Percentiles rank a stretch among this genome's conserved stretches.
Evolutionary conservation across 345 rosid genomes (phyloP).

Genomic region (Melastoma malabathricum): DNA sequence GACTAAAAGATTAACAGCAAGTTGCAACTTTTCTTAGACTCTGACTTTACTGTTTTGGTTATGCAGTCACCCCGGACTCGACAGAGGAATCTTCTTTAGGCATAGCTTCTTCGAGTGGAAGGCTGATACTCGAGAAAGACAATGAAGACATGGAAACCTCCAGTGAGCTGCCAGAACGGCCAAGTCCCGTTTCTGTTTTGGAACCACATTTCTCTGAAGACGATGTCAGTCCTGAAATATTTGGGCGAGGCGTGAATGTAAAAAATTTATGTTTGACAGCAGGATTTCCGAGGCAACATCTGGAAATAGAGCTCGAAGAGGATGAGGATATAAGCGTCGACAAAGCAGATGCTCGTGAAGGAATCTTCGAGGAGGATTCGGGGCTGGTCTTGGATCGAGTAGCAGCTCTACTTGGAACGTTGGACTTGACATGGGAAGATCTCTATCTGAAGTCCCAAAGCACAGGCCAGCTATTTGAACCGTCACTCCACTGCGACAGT

Average conservation of each 20-base stretch:
- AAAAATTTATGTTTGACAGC: constrained; percentile 16
- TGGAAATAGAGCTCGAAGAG: constrained; percentile 46
- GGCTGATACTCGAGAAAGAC: constrained; percentile 13
- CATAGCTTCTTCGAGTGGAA: too few relatives aligned
- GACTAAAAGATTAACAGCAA: too few relatives aligned
- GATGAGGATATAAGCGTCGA: constrained; percentile 26
- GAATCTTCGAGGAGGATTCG: constrained; percentile 32
- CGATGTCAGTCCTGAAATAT: constrained; percentile 43
- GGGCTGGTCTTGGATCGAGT: constrained; percentile 34
- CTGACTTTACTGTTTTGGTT: too few relatives aligned
- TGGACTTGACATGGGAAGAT: constrained; percentile 57
- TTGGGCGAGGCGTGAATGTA: constrained; percentile 1
- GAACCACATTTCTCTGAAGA: constrained; percentile 59
- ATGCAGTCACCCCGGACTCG: too few relatives aligned
- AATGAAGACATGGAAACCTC: constrained; percentile 32
- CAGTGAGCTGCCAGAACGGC: constrained; percentile 36
- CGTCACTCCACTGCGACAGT: constrained; percentile 33
- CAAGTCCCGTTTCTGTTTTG: constrained; percentile 89
- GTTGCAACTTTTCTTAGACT: too few relatives aligned
- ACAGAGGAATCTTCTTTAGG: too few relatives aligned
- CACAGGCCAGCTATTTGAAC: constrained; percentile 53
- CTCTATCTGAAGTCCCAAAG: constrained; percentile 43
- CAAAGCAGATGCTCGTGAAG: constrained; percentile 18
- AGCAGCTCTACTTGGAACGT: constrained; percentile 36
- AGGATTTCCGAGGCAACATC: constrained; percentile 35